Evolutionary conservation across 2,329 filamentous ascomycete species (phyloP), one percentile per base, ranked within the genome.

Genomic region (Huntiella savannae): DNA sequence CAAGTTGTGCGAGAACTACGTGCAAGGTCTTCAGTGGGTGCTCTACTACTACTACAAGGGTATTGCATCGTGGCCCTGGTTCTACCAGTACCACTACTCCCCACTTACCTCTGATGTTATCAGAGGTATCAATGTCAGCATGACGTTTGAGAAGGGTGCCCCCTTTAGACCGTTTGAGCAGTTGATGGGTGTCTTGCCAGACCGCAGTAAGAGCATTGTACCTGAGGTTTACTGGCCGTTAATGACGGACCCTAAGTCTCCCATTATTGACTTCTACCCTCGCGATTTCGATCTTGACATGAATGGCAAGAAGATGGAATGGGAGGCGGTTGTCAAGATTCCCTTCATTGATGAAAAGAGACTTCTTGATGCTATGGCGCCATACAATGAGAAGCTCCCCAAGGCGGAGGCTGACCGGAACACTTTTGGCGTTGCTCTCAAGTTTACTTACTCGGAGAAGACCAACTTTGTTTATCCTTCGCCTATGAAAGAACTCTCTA

Each of bases 241-340:
- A 42, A 98, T 98, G 91, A 95, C 85, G 1, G 82, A 82, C 47
- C 71, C 80, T 2, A 74, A 82, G 12, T 96, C 88, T 12, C 86
- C 91, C 2, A 98, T 98, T 59, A 82, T 94, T 56, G 91, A 98
- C 59, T 98, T 98, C 60, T 98, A 98, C 56, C 91, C 91, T 2
- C 75, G 88, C 55, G 91, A 98, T 55, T 98, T 98, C 56, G 85
- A 92, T 53, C 70, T 98, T 36, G 92, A 98, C 59, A 96, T 98
- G 91, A 96, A 98, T 55, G 92, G 91, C 50, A 98, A 98, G 68
- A 98, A 94, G 66, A 92, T 94, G 82, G 92, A 98, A 52, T 98
- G 91, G 91, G 91, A 98, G 59, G 91, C 91, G 22, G 88, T 98
- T 34, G 86, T 98, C 53, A 98, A 96, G 62, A 98, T 98, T 57